Percentiles rank a stretch among this genome's conserved stretches.
Conservation (phyloP, 1,284 basidiomycete species). For the Cutaneotrichosporon cavernicola region DNA sequence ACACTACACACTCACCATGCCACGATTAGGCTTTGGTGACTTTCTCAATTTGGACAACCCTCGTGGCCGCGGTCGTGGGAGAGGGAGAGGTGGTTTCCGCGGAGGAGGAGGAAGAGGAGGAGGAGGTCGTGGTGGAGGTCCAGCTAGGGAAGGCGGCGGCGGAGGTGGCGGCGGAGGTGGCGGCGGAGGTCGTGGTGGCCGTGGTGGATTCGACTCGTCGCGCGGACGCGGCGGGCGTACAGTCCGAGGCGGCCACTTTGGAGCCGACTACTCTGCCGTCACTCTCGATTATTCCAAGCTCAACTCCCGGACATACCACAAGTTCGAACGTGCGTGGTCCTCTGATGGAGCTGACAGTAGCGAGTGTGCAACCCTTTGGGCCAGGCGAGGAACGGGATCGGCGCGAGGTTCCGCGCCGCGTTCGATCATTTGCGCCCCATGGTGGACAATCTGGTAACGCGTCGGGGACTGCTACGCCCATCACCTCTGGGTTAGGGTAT, state of each 20-base stretch:
- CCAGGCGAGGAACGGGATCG: constrained; percentile 10
- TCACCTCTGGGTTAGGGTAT: constrained; percentile 38
- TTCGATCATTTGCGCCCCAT: constrained; percentile 7
- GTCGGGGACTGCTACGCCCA: constrained; percentile 38
- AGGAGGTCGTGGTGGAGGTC: constrained; percentile 29
- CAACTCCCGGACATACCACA: constrained; percentile 43
- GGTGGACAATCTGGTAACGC: not conserved
- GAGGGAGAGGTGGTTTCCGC: constrained; percentile 26
- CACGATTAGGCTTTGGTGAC: constrained; percentile 38
- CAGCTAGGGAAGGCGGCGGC: constrained; percentile 24
- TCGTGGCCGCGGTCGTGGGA: constrained; percentile 22
- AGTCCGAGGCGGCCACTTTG: constrained; percentile 27
- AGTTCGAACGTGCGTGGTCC: constrained; percentile 38
- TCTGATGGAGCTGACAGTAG: constrained; percentile 1
- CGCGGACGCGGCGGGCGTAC: constrained; percentile 19
- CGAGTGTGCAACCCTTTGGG: constrained; percentile 34
- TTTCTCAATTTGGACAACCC: constrained; percentile 37
- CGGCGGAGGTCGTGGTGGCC: constrained; percentile 19
- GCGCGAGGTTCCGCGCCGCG: not conserved
- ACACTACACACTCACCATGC: constrained; percentile 16
- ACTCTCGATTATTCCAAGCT: constrained; percentile 44
- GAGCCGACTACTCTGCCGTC: constrained; percentile 46
- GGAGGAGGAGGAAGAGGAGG: constrained; percentile 27
- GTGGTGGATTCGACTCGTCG: constrained; percentile 14
- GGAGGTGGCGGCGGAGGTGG: constrained; percentile 15